A percentile compares a stretch with the other conserved stretches of the same genome.
Conservation (phyloP, 83 land plant species). For the Diphasiastrum complanatum region DNA sequence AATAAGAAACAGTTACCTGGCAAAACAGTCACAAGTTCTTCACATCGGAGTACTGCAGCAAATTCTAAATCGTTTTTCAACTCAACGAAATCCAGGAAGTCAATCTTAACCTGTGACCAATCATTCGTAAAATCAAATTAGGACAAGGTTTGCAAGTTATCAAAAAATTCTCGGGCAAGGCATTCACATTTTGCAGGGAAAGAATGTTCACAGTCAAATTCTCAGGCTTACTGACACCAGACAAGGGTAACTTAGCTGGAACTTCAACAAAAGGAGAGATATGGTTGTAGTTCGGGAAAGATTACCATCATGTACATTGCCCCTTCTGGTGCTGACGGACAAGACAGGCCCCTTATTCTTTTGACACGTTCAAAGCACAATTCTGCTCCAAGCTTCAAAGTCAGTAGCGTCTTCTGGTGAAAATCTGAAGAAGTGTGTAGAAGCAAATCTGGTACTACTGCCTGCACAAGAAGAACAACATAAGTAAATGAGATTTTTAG, state of each 20-base stretch:
- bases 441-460: conserved; percentile 42
- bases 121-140: too few species aligned
- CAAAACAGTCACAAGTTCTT: conserved; percentile 47
- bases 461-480: too few species aligned
- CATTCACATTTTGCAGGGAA: neutral
- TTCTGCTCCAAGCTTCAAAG: conserved; percentile 33
- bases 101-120: conserved; percentile 37
- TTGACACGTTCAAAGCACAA: conserved; percentile 32
- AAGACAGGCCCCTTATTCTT: conserved; percentile 27
- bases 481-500: neutral
- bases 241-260: too few species aligned
- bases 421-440: conserved; percentile 34
- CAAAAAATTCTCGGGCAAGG: neutral
- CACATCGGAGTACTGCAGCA: conserved; percentile 35
- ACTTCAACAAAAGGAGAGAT: neutral
- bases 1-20: conserved; percentile 35
- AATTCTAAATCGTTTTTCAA: conserved; percentile 43
- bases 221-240: too few species aligned
- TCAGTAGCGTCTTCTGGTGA: conserved; percentile 22
- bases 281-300: neutral
- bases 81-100: conserved; percentile 22
- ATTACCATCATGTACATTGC: conserved; percentile 62
- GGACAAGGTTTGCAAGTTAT: too few species aligned
- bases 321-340: conserved; percentile 47
- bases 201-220: neutral